A percentile compares a stretch with the other conserved stretches of the same genome.
Conservation (phyloP, 306 rosid genomes). For the Begonia loranthoides region DNA sequence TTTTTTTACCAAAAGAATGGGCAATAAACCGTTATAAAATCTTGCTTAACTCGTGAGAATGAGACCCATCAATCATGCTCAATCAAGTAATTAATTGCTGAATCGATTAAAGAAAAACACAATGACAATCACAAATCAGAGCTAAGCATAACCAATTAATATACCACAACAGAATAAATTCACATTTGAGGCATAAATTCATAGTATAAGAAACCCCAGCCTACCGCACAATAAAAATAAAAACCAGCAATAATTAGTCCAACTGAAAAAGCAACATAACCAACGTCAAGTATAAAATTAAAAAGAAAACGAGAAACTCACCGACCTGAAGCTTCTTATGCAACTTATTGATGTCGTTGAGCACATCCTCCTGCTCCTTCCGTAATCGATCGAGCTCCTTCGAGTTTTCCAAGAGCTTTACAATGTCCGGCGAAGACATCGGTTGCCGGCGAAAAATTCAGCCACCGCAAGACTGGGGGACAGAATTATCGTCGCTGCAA, state of each 20-base stretch:
- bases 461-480: neutral
- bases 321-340: conserved; percentile 84
- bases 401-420: conserved; percentile 50
- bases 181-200: too few relatives aligned
- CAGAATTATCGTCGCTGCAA: neutral
- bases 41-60: too few relatives aligned
- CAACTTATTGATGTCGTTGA: conserved; percentile 77
- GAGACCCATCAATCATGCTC: neutral
- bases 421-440: conserved; percentile 74
- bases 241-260: neutral
- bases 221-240: neutral
- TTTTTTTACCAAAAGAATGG: too few relatives aligned
- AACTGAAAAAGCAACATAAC: neutral
- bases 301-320: conserved; percentile 11
- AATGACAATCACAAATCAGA: neutral
- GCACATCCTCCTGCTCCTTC: conserved; percentile 63
- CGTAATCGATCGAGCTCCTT: conserved; percentile 87
- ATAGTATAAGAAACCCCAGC: too few relatives aligned
- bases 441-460: neutral
- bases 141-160: neutral
- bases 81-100: neutral
- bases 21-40: too few relatives aligned
- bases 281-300: neutral
- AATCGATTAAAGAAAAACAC: neutral
- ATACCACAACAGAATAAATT: too few relatives aligned